Evolutionary conservation across 306 rosid genomes (phyloP), one percentile per base, ranked within the genome.

Genomic region (Cotoneaster glaucophyllus): DNA sequence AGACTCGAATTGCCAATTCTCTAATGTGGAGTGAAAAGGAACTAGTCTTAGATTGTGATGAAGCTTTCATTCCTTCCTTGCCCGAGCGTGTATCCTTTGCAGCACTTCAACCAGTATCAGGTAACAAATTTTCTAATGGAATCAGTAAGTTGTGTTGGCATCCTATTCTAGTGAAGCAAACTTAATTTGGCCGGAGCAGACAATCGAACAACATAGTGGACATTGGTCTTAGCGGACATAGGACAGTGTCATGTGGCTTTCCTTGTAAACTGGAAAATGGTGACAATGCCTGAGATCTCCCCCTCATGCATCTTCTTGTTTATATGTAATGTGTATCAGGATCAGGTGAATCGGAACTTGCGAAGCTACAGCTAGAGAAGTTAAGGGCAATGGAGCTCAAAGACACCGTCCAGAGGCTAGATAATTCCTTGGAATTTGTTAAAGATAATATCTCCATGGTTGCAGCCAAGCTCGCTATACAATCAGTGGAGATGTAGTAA

Each of bases 401-500:
- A 72, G 81, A 81, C 80, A 81, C 87, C 2, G 17, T 72, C 69
- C 31, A 81, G 65, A 86, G 89, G 82, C 80, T 83, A 21, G 79
- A 86, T 52, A 73, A 69, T 61, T 83, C 85, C 9, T 37, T 83
- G 22, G 56, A 73, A 54, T 58, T 78, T 17, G 67, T 70, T 44
- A 75, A 78, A 69, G 78, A 70, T 29, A 81, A 50, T 44, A 83
- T 79, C 29, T 82, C 86, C 45, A 66, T 48, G 57, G 84, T 83
- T 69, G 89, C 84, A 2, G 87, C 89, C 68, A 86, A 76, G 74
- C 87, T 83, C 2, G 84, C 89, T 69, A 78, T 86, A 78, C 89
- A 86, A 39, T 83, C 87, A 39, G 45, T 86, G n/a, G 85, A 74
- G 77, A 83, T 76, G 34, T 41, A 64, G 63, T 83, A 52, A 76